Conservation (phyloP, 2,329 filamentous ascomycete genomes). For the Ophiostoma himal-ulmi region DNA sequence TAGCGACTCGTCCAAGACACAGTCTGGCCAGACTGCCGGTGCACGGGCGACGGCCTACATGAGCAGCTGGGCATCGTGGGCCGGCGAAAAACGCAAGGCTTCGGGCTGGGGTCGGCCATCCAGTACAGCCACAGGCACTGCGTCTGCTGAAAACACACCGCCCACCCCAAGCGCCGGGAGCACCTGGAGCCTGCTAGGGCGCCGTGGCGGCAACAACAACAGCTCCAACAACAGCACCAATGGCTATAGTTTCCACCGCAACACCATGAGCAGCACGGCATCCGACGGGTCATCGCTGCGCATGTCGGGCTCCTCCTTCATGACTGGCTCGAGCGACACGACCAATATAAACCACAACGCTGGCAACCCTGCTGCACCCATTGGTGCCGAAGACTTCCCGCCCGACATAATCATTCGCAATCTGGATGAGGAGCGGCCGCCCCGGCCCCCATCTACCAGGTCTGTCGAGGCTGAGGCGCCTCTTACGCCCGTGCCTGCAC, state of each 20-base stretch:
- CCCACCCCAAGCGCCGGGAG: conserved; percentile 11
- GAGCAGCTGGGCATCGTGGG: conserved; percentile 64
- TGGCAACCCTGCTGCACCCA: background rate
- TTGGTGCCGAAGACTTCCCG: conserved; percentile 19
- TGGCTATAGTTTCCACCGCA: conserved; percentile 22
- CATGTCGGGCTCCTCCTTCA: conserved; percentile 26
- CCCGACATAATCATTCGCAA: conserved; percentile 24
- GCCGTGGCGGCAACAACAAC: conserved; percentile 15
- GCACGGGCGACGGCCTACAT: conserved; percentile 58
- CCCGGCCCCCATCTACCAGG: background rate
- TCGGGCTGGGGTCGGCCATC: conserved; percentile 37
- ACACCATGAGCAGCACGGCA: conserved; percentile 28
- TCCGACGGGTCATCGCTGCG: conserved; percentile 25
- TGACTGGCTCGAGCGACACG: conserved; percentile 22
- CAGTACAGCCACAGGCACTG: conserved; percentile 1
- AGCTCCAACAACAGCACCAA: background rate
- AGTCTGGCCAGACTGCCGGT: conserved; percentile 45
- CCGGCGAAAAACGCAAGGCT: conserved; percentile 68
- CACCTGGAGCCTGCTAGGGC: conserved; percentile 22
- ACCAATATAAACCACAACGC: conserved; percentile 14
- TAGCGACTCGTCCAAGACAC: conserved; percentile 40
- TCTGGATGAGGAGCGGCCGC: conserved; percentile 23
- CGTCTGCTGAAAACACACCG: conserved; percentile 4
- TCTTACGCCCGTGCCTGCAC: background rate
- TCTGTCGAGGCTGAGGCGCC: background rate